A percentile compares a stretch with the other conserved stretches of the same genome.
Conservation (phyloP, 177 flowering plant species). For the Telopea speciosissima region DNA sequence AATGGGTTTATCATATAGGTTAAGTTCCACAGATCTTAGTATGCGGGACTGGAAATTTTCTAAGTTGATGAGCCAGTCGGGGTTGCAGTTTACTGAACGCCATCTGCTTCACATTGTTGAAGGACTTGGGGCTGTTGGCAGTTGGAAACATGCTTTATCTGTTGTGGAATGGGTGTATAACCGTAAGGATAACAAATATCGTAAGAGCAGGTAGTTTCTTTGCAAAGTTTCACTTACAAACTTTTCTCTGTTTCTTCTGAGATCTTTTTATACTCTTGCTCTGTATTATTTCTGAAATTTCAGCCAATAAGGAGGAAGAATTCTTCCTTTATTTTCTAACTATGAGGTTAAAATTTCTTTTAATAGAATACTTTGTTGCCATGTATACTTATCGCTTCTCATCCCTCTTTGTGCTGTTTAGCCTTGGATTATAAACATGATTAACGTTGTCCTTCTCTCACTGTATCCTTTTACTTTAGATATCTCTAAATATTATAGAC, state of each 20-base stretch:
- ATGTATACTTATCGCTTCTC: background rate
- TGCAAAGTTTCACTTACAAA: background rate
- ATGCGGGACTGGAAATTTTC: conserved; percentile 79
- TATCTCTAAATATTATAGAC: background rate
- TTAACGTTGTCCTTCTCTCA: background rate
- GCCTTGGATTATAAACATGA: background rate
- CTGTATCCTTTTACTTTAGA: background rate
- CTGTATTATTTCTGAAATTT: too few relatives aligned
- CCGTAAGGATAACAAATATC: conserved; percentile 36
- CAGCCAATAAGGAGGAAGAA: background rate
- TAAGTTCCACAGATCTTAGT: conserved; percentile 40
- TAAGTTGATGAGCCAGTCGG: conserved; percentile 74
- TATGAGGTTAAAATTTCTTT: background rate
- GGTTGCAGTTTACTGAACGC: conserved; percentile 60
- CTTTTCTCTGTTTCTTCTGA: too few relatives aligned
- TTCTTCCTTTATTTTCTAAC: background rate
- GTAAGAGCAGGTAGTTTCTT: conserved; percentile 65
- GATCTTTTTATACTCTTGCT: too few relatives aligned
- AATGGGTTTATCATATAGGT: conserved; percentile 30
- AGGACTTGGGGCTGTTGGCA: conserved; percentile 55
- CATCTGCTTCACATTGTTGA: conserved; percentile 66
- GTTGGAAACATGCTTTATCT: conserved; percentile 73
- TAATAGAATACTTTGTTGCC: background rate
- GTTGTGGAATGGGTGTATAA: conserved; percentile 82
- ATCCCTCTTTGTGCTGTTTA: background rate